Base-by-base conservation (phyloP, 306 rosid species). In the Geum urbanum region DNA sequence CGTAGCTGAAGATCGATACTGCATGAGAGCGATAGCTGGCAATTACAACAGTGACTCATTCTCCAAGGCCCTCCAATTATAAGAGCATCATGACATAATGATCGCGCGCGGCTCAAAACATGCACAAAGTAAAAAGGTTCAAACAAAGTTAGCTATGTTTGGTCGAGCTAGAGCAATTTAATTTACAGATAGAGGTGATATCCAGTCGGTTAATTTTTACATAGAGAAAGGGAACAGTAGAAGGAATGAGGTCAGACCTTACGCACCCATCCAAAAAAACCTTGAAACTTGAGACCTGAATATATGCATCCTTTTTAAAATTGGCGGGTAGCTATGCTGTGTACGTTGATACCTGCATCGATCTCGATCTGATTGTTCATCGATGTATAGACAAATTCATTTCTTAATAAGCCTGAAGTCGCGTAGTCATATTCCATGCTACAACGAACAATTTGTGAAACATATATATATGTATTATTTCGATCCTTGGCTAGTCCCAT, bases 221-320 rank as follows among this genome's bases (percentile, higher is more conserved):
- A 5, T 15, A 4, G 22, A 35, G 64, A 13, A 15, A 35, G 64
- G 22, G 50, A 3, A 19, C 40, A 12, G 18, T 35, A 3, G 40
- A 46, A 37, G 41, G 19, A 67, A 35, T 67, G 72, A 67, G 47
- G 18, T 50, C 72, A 50, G 59, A n/a, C 47, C 72, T 19, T 50
- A 67, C 72, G 63, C 50, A 69, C 5, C 8, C 62, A 24, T 56
- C 40, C 62, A 69, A 63, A 19, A 19, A 41, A 12, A 12, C 49
- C 40, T 53, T 18, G 51, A 40, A 53, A 52, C 40, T 49, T 32
- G 71, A 67, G 59, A 35, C 24, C 49, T 15, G 7, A 14, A 49
- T 1, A 49, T 46, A 53, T 24, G 1, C 9, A 7, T 3, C 35
- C 2, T 46, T 32, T 48, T 45, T 49, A 7, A 48, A 66, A 47